Conservation (phyloP, 73 alveolate genomes). For the Tetrahymena thermophila region DNA sequence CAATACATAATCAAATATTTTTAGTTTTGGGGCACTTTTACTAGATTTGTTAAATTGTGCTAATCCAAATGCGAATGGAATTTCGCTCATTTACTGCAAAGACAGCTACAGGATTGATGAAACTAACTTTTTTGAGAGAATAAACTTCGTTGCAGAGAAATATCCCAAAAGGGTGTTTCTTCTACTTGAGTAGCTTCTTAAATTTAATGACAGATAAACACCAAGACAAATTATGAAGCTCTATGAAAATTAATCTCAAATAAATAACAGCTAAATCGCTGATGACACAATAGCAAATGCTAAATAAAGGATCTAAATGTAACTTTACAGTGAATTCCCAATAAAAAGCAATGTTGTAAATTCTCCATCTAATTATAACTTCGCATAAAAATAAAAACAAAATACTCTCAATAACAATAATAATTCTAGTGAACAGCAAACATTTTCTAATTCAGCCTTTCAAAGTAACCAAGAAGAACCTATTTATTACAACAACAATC, state of each 20-base stretch:
- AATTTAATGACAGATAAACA: background rate
- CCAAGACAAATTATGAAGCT: background rate
- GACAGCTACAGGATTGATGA: background rate
- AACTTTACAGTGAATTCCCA: background rate
- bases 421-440: background rate
- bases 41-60: background rate
- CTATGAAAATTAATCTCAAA: background rate
- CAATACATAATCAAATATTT: background rate
- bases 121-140: background rate
- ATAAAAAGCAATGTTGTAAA: background rate
- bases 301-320: background rate
- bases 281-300: background rate
- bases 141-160: background rate
- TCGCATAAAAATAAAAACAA: background rate
- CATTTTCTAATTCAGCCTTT: background rate
- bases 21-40: background rate
- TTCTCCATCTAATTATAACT: background rate
- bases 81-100: background rate
- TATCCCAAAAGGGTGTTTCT: background rate
- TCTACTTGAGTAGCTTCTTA: background rate
- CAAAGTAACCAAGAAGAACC: background rate
- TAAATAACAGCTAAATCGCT: background rate
- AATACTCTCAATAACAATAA: background rate
- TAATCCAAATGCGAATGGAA: background rate
- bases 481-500: background rate